phyloP scores from a whole-genome alignment of 306 rosid species.

The Mimosa bimucronata region DNA sequence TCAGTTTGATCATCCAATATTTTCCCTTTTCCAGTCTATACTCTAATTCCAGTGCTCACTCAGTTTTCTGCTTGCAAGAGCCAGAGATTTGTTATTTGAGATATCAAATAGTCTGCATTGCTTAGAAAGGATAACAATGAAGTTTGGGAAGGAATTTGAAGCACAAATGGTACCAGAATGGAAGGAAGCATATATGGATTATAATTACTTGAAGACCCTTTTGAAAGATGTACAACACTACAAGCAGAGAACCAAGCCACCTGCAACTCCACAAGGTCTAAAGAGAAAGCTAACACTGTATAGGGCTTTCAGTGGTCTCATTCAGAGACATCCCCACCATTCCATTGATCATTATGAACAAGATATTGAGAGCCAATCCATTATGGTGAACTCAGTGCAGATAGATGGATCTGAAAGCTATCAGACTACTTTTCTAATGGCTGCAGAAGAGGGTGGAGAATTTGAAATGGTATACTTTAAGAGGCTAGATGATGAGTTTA shows the following conservation, averaged over 20 bases:
- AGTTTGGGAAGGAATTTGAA: constrained; percentile 70
- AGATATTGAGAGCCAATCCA: constrained; percentile 67
- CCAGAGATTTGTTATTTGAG: neutral
- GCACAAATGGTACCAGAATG: constrained; percentile 82
- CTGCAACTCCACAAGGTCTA: constrained; percentile 33
- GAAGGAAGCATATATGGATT: constrained; percentile 78
- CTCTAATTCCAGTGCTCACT: neutral
- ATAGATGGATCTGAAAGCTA: constrained; percentile 39
- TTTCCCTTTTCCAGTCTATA: neutral
- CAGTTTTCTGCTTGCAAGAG: neutral
- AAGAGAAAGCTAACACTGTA: constrained; percentile 55
- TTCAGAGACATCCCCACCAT: constrained; percentile 29
- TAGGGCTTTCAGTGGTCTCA: constrained; percentile 79
- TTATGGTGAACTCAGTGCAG: constrained; percentile 46
- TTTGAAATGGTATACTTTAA: constrained; percentile 59
- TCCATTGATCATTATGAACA: constrained; percentile 24
- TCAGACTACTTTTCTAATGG: constrained; percentile 56
- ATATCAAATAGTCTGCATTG: neutral
- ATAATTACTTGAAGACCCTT: constrained; percentile 49
- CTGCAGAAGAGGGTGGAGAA: constrained; percentile 65
- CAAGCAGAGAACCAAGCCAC: constrained; percentile 36
- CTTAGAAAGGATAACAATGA: constrained; percentile 42
- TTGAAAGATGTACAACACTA: constrained; percentile 49
- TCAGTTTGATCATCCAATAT: neutral
- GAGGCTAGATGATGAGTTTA: constrained; percentile 62